Evolutionary conservation across 2,329 filamentous ascomycete species (phyloP).

Genomic region (Fusarium graminum): DNA sequence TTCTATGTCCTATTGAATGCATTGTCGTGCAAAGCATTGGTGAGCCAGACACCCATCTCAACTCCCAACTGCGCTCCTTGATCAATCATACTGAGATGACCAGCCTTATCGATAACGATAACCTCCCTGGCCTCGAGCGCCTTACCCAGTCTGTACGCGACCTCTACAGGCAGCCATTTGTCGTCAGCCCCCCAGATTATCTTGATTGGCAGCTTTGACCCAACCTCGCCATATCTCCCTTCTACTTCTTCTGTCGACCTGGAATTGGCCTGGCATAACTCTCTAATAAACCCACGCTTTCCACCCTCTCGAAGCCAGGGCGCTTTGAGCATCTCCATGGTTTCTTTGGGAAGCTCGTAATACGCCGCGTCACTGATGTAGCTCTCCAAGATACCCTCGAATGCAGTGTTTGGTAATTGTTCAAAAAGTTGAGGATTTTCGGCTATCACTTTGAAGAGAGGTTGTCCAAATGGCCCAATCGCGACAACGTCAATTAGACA

Average conservation of each 20-base stretch:
- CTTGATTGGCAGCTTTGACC: conserved; percentile 54
- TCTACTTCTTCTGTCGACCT: conserved; percentile 53
- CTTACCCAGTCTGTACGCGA: conserved; percentile 48
- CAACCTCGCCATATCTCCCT: conserved; percentile 53
- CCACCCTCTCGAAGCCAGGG: conserved; percentile 53
- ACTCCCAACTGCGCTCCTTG: conserved; percentile 55
- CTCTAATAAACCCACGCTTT: conserved; percentile 56
- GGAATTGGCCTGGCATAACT: conserved; percentile 53
- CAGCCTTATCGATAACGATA: conserved; percentile 54
- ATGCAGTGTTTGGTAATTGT: conserved; percentile 50
- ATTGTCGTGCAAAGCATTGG: not conserved
- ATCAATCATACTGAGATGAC: conserved; percentile 61
- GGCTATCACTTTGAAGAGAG: conserved; percentile 58
- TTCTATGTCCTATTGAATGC: not conserved
- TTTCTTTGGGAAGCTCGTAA: conserved; percentile 48
- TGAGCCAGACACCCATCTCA: conserved; percentile 55
- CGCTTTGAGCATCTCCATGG: conserved; percentile 53
- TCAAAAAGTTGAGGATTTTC: conserved; percentile 54
- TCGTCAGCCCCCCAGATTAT: conserved; percentile 61
- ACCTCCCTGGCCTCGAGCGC: conserved; percentile 52
- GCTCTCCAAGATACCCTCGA: conserved; percentile 56
- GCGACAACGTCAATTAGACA: conserved; percentile 60
- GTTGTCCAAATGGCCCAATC: conserved; percentile 58
- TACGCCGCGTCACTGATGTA: conserved; percentile 58
- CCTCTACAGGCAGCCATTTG: conserved; percentile 58